phyloP scores from a whole-genome alignment of 2,329 filamentous ascomycete genomes.

The Aspergillus glaucus region DNA sequence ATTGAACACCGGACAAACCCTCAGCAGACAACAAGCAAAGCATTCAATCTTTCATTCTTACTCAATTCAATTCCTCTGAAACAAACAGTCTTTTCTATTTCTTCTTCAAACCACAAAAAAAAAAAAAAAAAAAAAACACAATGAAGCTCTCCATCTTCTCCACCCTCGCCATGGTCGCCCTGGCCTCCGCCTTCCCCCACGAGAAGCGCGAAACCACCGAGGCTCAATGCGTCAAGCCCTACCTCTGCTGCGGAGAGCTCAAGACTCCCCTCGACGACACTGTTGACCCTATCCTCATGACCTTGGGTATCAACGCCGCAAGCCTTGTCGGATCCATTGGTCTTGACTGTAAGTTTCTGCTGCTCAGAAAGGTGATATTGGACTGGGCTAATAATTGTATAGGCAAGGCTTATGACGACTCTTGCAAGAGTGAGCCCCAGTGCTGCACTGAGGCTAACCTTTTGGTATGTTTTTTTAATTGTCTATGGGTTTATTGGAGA shows the following conservation, averaged over 20 bases:
- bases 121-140: slow-evolving; percentile 10
- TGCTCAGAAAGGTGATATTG: background rate
- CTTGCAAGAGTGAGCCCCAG: slow-evolving; percentile 17
- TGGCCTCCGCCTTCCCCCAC: slow-evolving; percentile 23
- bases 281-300: slow-evolving; percentile 19
- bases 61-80: background rate
- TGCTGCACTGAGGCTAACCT: slow-evolving; percentile 27
- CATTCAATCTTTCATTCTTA: no score
- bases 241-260: slow-evolving; percentile 24
- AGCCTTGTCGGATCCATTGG: slow-evolving; percentile 22
- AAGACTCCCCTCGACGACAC: slow-evolving; percentile 22
- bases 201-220: slow-evolving; percentile 6
- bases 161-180: slow-evolving; percentile 19
- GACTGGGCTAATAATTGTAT: background rate
- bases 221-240: slow-evolving; percentile 13
- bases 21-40: no score
- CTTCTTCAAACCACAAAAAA: background rate
- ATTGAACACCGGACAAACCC: no score
- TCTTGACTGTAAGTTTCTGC: slow-evolving; percentile 18
- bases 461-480: slow-evolving; percentile 13
- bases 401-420: slow-evolving; percentile 19
- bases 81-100: background rate
- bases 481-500: background rate
- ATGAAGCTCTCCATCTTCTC: slow-evolving; percentile 26
- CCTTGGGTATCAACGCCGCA: slow-evolving; percentile 17